These are phyloP conservation scores for Phyllostachys edulis DNA, from an alignment of 176 grass and related monocot species.

Conservation along the genomic window DNA sequence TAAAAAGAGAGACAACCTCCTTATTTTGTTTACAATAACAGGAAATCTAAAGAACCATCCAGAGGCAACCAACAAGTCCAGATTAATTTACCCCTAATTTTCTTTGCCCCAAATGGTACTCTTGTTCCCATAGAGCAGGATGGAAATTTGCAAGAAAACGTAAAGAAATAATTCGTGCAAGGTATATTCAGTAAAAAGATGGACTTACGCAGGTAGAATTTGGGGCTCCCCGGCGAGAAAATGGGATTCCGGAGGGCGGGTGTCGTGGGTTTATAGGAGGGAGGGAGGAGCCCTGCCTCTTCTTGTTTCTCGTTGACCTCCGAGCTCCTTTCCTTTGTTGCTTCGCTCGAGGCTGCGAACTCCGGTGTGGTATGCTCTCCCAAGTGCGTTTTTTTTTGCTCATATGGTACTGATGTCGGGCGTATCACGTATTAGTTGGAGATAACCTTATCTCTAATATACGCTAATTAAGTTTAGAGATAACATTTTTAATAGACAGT, in stretches of 20 bases:
- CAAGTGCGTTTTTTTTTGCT: no score
- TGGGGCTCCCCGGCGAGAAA: conserved; percentile 23
- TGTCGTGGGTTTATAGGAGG: conserved; percentile 29
- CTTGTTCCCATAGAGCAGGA: not conserved
- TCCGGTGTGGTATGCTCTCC: not conserved
- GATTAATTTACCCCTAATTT: not conserved
- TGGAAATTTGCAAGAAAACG: not conserved
- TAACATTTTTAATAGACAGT: no score
- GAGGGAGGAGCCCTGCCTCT: not conserved
- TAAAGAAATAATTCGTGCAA: not conserved
- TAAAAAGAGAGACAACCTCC: not conserved
- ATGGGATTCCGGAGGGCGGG: not conserved
- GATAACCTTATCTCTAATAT: no score
- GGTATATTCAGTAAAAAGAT: not conserved
- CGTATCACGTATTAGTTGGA: no score
- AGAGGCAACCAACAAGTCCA: not conserved
- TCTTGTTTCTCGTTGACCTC: conserved; percentile 35
- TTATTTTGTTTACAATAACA: not conserved
- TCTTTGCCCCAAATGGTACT: not conserved
- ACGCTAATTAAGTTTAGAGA: no score
- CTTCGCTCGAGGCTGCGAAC: not conserved
- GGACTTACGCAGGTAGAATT: conserved; percentile 33
- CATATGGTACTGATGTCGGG: no score
- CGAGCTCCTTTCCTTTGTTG: not conserved
- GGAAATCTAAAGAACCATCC: not conserved